phyloP scores from a whole-genome alignment of 2,329 filamentous ascomycete genomes.

The Paraphaeosphaeria minitans region DNA sequence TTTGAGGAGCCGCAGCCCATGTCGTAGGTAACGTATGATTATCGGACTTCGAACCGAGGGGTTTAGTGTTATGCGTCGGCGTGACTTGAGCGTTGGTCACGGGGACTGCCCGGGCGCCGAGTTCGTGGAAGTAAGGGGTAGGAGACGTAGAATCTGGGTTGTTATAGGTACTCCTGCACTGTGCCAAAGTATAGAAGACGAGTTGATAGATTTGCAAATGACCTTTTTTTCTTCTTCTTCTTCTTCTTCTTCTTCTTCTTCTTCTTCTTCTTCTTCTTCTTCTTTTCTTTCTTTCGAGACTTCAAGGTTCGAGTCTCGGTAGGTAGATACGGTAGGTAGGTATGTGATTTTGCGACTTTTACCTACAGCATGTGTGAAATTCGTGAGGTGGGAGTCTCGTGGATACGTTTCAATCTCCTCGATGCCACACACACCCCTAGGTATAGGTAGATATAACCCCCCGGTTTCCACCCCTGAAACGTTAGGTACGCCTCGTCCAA shows the following conservation, averaged over 20 bases:
- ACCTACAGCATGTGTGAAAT: too few relatives aligned
- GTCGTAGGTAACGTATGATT: not conserved
- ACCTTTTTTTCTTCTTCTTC: too few relatives aligned
- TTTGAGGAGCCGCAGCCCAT: constrained; percentile 5
- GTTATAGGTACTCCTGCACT: not conserved
- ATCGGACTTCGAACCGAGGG: not conserved
- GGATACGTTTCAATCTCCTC: too few relatives aligned
- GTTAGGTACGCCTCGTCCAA: constrained; percentile 1
- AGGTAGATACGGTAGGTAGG: too few relatives aligned
- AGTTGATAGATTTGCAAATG: too few relatives aligned
- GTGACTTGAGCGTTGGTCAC: not conserved
- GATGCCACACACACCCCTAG: too few relatives aligned
- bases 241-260: too few relatives aligned
- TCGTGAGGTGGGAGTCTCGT: too few relatives aligned
- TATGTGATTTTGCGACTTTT: too few relatives aligned
- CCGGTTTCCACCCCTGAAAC: too few relatives aligned
- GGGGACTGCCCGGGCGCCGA: not conserved
- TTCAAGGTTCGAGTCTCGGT: not conserved
- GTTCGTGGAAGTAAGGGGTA: not conserved
- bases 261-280: too few relatives aligned
- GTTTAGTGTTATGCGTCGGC: not conserved
- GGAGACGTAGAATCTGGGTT: not conserved
- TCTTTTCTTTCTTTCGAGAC: not conserved
- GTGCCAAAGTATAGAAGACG: not conserved
- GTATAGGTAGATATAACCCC: too few relatives aligned